Conservation (phyloP, 805 yeast genomes). For the Komagataella phaffii region DNA sequence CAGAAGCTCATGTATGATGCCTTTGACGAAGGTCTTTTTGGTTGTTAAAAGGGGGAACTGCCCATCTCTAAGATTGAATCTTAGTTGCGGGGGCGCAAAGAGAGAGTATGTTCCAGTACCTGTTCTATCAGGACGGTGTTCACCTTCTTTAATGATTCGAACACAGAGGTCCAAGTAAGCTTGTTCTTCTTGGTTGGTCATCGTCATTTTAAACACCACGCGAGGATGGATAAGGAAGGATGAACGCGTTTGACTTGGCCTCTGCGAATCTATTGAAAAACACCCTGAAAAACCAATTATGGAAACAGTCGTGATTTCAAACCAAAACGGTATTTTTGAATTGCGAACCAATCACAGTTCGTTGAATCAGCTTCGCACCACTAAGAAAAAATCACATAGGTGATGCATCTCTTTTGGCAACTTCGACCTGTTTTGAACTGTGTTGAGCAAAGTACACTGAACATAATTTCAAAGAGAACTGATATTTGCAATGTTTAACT, state of each 20-base stretch:
- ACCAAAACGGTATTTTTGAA: neutral
- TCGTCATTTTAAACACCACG: neutral
- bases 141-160: slow-evolving; percentile 73
- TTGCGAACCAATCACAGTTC: slow-evolving; percentile 2
- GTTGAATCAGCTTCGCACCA: slow-evolving; percentile 3
- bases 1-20: slow-evolving; percentile 75
- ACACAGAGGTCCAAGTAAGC: slow-evolving; percentile 77
- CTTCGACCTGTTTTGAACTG: neutral
- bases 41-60: slow-evolving; percentile 85
- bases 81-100: slow-evolving; percentile 92
- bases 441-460: neutral
- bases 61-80: slow-evolving; percentile 65
- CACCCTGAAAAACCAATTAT: neutral
- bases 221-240: neutral
- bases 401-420: neutral
- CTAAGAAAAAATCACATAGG: neutral
- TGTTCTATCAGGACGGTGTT: slow-evolving; percentile 87
- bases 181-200: slow-evolving; percentile 48
- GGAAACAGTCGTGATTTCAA: neutral
- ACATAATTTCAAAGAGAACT: neutral
- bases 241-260: neutral
- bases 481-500: slow-evolving; percentile 13
- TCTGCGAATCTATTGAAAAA: neutral
- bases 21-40: slow-evolving; percentile 81
- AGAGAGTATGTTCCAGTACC: slow-evolving; percentile 91